phyloP scores from a whole-genome alignment of 2,329 filamentous ascomycete genomes.

The Sphaerostilbella broomeana region DNA sequence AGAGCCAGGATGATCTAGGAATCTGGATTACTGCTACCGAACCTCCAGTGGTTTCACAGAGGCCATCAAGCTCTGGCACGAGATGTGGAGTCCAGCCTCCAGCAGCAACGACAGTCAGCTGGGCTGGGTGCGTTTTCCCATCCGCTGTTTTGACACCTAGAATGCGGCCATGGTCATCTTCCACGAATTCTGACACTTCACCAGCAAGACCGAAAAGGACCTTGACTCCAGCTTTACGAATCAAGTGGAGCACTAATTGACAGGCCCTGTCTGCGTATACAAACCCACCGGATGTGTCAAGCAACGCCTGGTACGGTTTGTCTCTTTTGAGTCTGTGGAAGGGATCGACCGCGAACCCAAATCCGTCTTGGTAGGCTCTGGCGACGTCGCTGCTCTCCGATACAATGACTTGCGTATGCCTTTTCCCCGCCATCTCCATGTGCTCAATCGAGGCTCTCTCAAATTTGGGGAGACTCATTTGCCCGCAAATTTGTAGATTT shows the following conservation, averaged over 20 bases:
- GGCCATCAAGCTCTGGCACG: constrained; percentile 31
- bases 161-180: too few relatives aligned
- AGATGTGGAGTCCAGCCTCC: constrained; percentile 39
- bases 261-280: constrained; percentile 41
- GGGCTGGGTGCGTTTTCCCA: constrained; percentile 26
- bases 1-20: constrained; percentile 21
- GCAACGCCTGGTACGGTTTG: constrained; percentile 29
- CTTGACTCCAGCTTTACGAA: constrained; percentile 32
- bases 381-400: constrained; percentile 22
- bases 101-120: constrained; percentile 33
- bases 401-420: constrained; percentile 30
- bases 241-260: constrained; percentile 37
- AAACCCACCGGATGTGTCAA: constrained; percentile 42
- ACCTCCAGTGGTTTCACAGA: constrained; percentile 44
- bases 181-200: too few relatives aligned
- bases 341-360: constrained; percentile 30
- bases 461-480: constrained; percentile 22
- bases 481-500: constrained; percentile 24
- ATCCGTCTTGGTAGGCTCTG: constrained; percentile 23
- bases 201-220: constrained; percentile 32
- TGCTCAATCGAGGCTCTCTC: constrained; percentile 31
- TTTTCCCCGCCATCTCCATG: constrained; percentile 29
- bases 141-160: constrained; percentile 35
- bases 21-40: constrained; percentile 39
- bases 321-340: too few relatives aligned